Conservation (phyloP, 1,139 yeast genomes). For the Chernovozyma aurita region DNA sequence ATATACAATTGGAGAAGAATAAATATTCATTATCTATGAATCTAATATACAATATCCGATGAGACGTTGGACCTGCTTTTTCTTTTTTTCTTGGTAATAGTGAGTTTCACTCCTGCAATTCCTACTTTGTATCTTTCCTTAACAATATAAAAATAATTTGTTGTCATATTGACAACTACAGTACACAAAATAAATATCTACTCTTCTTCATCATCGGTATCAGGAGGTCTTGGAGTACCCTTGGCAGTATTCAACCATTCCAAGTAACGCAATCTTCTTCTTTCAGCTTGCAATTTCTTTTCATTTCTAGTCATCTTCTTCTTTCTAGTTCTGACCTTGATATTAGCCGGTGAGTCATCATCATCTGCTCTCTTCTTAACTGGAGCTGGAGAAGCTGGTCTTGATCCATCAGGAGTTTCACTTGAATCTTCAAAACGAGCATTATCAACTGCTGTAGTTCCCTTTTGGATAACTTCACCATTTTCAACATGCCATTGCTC, state of each 20-base stretch:
- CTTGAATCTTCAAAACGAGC: slow-evolving; percentile 60
- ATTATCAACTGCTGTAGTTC: slow-evolving; percentile 68
- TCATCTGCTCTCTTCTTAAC: slow-evolving; percentile 52
- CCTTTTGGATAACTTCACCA: slow-evolving; percentile 84
- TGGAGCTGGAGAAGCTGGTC: slow-evolving; percentile 37
- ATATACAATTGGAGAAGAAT: too few species aligned
- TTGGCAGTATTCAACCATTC: slow-evolving; percentile 96
- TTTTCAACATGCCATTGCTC: slow-evolving; percentile 98
- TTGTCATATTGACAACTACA: too few species aligned
- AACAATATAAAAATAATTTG: too few species aligned
- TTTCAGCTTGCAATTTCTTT: slow-evolving; percentile 83
- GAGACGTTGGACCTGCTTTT: too few species aligned
- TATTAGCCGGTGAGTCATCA: slow-evolving; percentile 92
- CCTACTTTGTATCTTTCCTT: too few species aligned
- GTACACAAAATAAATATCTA: slow-evolving; percentile 6
- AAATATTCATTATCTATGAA: too few species aligned
- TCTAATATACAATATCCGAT: too few species aligned
- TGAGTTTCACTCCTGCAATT: too few species aligned
- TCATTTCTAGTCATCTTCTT: slow-evolving; percentile 97
- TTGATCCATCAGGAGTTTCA: slow-evolving; percentile 28
- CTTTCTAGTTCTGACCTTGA: slow-evolving; percentile 87
- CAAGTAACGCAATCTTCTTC: slow-evolving; percentile 89
- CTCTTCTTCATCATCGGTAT: slow-evolving; percentile 88
- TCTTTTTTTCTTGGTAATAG: too few species aligned
- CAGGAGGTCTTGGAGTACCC: slow-evolving; percentile 93